These are phyloP conservation scores for Uronychia binucleata DNA, from an alignment of 73 alveolate species.

Conservation along the genomic window DNA sequence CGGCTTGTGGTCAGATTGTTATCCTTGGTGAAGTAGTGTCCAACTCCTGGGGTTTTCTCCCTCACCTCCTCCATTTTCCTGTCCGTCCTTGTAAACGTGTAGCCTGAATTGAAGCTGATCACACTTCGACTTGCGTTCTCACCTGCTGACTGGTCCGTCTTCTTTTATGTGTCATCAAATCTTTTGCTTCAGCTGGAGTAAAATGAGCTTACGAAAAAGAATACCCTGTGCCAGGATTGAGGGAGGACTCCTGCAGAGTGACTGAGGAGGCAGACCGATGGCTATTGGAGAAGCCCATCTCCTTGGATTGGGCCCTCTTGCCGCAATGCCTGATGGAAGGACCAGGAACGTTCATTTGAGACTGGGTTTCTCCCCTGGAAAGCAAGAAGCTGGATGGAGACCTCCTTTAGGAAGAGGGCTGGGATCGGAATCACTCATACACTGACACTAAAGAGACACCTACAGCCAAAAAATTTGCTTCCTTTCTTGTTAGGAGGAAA, in stretches of 20 bases:
- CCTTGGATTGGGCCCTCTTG: not conserved
- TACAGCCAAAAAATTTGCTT: not conserved
- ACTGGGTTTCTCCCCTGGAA: too few relatives aligned
- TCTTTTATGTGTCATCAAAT: not conserved
- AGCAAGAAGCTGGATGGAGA: too few relatives aligned
- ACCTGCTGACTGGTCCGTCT: not conserved
- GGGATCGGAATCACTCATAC: not conserved
- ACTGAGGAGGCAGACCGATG: not conserved
- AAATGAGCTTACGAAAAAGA: not conserved
- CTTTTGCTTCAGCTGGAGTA: not conserved
- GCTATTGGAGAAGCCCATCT: not conserved
- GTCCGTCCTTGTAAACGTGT: not conserved
- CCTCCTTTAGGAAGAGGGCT: not conserved
- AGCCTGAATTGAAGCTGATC: not conserved
- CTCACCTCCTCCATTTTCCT: not conserved
- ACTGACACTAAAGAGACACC: not conserved
- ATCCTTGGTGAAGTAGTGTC: not conserved
- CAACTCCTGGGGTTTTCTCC: not conserved
- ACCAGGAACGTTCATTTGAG: not conserved
- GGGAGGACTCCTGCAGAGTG: not conserved
- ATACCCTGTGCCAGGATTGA: not conserved
- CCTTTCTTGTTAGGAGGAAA: not conserved
- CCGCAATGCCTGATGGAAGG: not conserved
- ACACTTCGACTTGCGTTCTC: not conserved
- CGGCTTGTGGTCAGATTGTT: not conserved